Evolutionary conservation across 495 filamentous ascomycete genomes (phyloP).

Genomic region (Xylaria longipes): DNA sequence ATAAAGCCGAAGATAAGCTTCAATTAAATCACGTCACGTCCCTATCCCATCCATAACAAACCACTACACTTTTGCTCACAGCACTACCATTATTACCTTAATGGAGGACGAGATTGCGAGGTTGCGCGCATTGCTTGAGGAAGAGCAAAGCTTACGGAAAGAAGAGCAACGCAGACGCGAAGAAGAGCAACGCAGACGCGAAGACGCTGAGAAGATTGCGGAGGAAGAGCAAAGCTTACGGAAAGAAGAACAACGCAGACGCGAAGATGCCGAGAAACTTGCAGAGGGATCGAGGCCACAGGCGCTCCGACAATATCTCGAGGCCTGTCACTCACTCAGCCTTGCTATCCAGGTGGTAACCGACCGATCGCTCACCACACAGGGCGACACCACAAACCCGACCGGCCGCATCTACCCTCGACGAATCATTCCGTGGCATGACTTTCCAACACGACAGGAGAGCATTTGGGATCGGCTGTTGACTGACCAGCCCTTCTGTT

Average conservation of each 20-base stretch:
- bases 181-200: slow-evolving; percentile 39
- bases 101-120: slow-evolving; percentile 15
- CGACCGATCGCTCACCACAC: slow-evolving; percentile 39
- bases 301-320: slow-evolving; percentile 40
- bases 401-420: slow-evolving; percentile 41
- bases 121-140: slow-evolving; percentile 12
- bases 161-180: slow-evolving; percentile 40
- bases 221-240: slow-evolving; percentile 32
- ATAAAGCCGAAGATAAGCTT: too few species aligned
- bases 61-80: too few species aligned
- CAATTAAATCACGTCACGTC: too few species aligned
- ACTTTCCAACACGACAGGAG: slow-evolving; percentile 35
- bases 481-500: slow-evolving; percentile 32
- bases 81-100: too few species aligned
- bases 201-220: slow-evolving; percentile 29
- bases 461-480: slow-evolving; percentile 38
- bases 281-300: slow-evolving; percentile 29
- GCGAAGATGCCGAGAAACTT: slow-evolving; percentile 32
- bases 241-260: slow-evolving; percentile 39
- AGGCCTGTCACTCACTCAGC: slow-evolving; percentile 41
- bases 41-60: too few species aligned
- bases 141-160: slow-evolving; percentile 35
- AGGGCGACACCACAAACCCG: slow-evolving; percentile 41
- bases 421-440: slow-evolving; percentile 43
- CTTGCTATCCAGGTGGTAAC: slow-evolving; percentile 43